Evolutionary conservation across 169 alveolate genomes (phyloP).

Genomic region (Eimeria acervulina): DNA sequence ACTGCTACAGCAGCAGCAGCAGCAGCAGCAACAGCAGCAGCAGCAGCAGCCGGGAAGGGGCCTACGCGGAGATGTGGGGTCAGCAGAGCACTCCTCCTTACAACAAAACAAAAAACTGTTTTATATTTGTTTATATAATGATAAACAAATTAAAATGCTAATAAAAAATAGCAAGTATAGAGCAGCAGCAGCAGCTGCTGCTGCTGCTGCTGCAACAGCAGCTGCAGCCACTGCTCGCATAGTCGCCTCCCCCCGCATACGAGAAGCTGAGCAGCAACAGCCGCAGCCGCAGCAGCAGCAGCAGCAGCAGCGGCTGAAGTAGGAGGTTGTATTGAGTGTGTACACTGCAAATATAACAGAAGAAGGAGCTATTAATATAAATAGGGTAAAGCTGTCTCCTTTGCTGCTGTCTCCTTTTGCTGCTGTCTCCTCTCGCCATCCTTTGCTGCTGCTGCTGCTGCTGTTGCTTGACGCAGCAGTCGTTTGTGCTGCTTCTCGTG

Average conservation of each 20-base stretch:
- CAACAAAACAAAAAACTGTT: too few relatives aligned
- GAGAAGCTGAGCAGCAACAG: not conserved
- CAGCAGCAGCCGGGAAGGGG: too few relatives aligned
- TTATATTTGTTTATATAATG: too few relatives aligned
- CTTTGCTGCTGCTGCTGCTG: not conserved
- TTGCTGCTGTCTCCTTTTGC: not conserved
- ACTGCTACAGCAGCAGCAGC: too few relatives aligned
- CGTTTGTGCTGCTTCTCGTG: not conserved
- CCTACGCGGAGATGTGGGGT: too few relatives aligned
- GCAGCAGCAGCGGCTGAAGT: conserved; percentile 1
- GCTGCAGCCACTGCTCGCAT: not conserved
- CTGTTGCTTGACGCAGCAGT: too few relatives aligned
- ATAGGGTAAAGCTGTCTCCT: not conserved
- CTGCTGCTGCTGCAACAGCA: conserved; percentile 8
- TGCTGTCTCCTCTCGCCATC: not conserved
- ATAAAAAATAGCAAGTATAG: not conserved
- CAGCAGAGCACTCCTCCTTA: too few relatives aligned
- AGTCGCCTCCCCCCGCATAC: not conserved
- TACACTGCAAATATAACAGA: too few relatives aligned
- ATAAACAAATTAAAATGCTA: not conserved
- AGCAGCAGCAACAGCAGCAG: too few relatives aligned
- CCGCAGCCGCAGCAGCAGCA: conserved; percentile 29
- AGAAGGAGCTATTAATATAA: too few relatives aligned
- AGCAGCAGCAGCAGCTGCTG: not conserved
- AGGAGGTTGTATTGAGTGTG: not conserved